phyloP scores from a whole-genome alignment of 2,329 filamentous ascomycete species.

The Talaromyces sp. region DNA sequence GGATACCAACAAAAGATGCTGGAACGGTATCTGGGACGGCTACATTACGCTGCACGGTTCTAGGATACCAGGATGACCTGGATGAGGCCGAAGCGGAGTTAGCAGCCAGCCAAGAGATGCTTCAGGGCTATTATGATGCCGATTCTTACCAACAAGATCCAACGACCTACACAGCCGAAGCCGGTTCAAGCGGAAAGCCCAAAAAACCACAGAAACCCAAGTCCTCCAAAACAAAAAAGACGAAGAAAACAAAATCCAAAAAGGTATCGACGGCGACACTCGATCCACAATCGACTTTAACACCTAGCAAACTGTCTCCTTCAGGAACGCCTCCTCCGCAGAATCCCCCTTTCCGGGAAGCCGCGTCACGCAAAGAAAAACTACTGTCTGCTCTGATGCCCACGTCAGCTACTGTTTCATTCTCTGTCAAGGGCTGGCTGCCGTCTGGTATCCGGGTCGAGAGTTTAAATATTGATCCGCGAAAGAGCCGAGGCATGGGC shows the following conservation, averaged over 20 bases:
- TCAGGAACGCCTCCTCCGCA: conserved; percentile 9
- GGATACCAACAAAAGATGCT: conserved; percentile 71
- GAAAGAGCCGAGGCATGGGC: conserved; percentile 77
- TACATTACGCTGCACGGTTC: conserved; percentile 72
- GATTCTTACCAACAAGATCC: conserved; percentile 22
- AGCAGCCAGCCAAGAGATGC: conserved; percentile 31
- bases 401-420: conserved; percentile 66
- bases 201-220: conserved; percentile 27
- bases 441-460: conserved; percentile 61
- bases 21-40: conserved; percentile 62
- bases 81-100: conserved; percentile 34
- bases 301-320: not conserved
- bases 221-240: conserved; percentile 20
- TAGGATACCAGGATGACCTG: conserved; percentile 56
- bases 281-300: conserved; percentile 8
- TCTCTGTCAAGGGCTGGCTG: conserved; percentile 58
- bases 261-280: conserved; percentile 12
- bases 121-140: conserved; percentile 42
- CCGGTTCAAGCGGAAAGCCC: conserved; percentile 8
- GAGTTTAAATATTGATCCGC: conserved; percentile 58
- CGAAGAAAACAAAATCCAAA: conserved; percentile 19
- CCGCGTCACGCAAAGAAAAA: conserved; percentile 41
- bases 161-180: conserved; percentile 17
- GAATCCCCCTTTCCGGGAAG: conserved; percentile 12
- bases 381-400: conserved; percentile 76